Evolutionary conservation across 164 flowering plant species (phyloP).

Genomic region (Stephania japonica): DNA sequence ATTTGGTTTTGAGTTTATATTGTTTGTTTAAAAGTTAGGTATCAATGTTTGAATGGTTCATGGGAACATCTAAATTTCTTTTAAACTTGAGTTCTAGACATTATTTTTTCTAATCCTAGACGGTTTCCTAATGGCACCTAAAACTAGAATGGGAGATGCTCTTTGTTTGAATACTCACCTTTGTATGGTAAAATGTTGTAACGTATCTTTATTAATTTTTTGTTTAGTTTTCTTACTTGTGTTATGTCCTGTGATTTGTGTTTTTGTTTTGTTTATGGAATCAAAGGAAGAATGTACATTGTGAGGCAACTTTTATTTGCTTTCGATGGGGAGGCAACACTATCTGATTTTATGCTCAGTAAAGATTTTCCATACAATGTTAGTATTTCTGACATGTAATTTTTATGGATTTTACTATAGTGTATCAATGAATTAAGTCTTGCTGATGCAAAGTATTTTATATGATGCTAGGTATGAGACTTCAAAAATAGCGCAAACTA

Average conservation of each 20-base stretch:
- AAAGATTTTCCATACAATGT: constrained; percentile 98
- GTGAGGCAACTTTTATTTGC: too few relatives aligned
- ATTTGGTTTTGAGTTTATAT: too few relatives aligned
- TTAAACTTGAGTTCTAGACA: not conserved
- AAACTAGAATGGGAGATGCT: not conserved
- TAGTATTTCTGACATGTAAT: constrained; percentile 30
- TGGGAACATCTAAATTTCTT: not conserved
- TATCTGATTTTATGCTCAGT: constrained; percentile 74
- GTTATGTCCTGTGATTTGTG: too few relatives aligned
- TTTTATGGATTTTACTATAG: not conserved
- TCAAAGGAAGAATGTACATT: too few relatives aligned
- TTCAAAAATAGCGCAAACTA: not conserved
- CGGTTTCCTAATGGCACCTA: not conserved
- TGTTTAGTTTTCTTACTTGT: too few relatives aligned
- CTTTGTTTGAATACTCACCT: too few relatives aligned
- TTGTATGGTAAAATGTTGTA: too few relatives aligned
- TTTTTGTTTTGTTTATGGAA: too few relatives aligned
- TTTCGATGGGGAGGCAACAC: constrained; percentile 93
- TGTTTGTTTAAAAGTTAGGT: not conserved
- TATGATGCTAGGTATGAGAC: not conserved
- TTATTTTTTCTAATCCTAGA: not conserved
- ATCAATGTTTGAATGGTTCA: not conserved
- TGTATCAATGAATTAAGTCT: not conserved
- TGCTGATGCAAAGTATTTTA: not conserved
- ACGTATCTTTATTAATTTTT: too few relatives aligned